Base-by-base conservation (phyloP, 164 flowering plant species). In the Stephania yunnanensis region DNA sequence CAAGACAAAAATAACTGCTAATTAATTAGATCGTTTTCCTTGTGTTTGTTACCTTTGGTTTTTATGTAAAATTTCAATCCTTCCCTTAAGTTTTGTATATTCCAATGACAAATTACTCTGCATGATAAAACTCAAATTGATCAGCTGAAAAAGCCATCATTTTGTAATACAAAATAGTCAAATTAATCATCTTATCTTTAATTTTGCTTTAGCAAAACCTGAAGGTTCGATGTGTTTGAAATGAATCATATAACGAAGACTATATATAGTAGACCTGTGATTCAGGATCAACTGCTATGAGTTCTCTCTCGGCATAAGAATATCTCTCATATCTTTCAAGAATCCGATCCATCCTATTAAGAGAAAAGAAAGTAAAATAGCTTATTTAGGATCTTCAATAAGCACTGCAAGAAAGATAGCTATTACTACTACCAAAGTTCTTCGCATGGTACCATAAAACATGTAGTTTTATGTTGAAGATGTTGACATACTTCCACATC, bases 291-390 rank as follows among this genome's bases (percentile, higher is more conserved):
- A 50, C 30, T 46, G 75, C 73, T 25, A 71, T 19, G 74, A 85
- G 78, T 67, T 81, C 84, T 71, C 77, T 74, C 65, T 84, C 87
- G 4, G 84, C 83, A 73, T 69, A 78, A 4, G 88, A 71, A 46
- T 86, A 80, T 52, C 89, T 81, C 31, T 89, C 92, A 46, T 91
- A 91, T 52, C 87, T 84, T 68, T 89, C 93, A 29, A 91, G 76
- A 74, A 86, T 88, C 11, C 68, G 78, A 7, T 87, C 90, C 93
- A 91, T 91, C 82, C 93, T 91, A 88, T 74, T 76, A 53, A n/a
- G 7, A 61, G 20, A 61, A 61, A 9, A 36, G 4, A 36, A 4
- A 2, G 42, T 36, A 36, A 36, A 36, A 36, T 4, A 36, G 42
- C 42, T 36, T 36, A 36, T 36, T 36, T 36, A 36, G 42, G 42